Base-by-base conservation (phyloP, 2,329 filamentous ascomycete genomes). In the Samsoniella hepiali region DNA sequence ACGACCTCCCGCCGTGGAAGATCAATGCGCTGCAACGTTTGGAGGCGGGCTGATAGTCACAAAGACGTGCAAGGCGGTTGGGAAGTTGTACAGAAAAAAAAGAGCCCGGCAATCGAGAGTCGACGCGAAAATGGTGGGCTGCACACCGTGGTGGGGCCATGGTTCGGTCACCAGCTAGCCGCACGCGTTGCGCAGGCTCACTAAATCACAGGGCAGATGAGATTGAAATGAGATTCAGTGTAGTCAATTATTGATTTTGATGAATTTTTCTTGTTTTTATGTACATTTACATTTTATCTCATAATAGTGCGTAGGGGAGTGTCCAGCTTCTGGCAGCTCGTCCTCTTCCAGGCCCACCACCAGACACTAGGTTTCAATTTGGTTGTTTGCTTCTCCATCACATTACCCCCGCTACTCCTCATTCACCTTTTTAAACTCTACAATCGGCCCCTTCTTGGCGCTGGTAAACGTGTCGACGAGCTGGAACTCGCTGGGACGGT, bases 391-490 rank as follows among this genome's bases (percentile, higher is more conserved):
- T 13, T 42, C 5, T 36, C 17, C 40, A 7, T 29, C 32, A 17
- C 27, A 34, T 13, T 49, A 13, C 27, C 8, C 34, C 10, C 32
- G 7, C 32, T 63, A 67, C 22, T 65, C 58, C 63, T 65, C 66
- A 31, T 72, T 68, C 8, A 67, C 73, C 67, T 68, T 72, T 56
- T 74, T 71, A 69, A 89, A 88, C 76, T 91, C 84, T 63, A 91
- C 78, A 76, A 90, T 80, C 1, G 88, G 86, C 0, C 90, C 90
- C 69, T 89, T 82, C 78, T 91, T 93, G 69, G 84, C 78, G 69
- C 88, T 90, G 38, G 89, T 91, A 74, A 93, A 92, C 22, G 85
- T 88, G 72, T 93, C 90, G 58, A 82, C 76, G 63, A 91, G 77
- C 78, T 91, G 89, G 73, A 88, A 91, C 79, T 92, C 90, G 1